A percentile compares a stretch with the other conserved stretches of the same genome.
Evolutionary conservation across 495 filamentous ascomycete genomes (phyloP).

Genomic region (Evernia prunastri): DNA sequence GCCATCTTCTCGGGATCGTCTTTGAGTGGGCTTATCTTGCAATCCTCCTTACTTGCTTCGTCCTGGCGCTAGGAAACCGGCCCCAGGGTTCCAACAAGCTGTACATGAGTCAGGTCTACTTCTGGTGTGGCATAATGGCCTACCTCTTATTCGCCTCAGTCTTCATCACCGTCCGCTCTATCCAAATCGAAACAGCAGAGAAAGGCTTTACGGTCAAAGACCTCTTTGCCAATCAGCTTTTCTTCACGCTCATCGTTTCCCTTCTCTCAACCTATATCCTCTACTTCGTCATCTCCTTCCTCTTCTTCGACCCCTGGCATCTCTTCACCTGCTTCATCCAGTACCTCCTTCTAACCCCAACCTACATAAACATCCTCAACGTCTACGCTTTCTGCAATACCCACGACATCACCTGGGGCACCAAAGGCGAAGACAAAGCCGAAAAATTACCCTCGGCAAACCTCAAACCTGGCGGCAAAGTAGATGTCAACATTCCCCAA

Average conservation of each 20-base stretch:
- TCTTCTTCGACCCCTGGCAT: conserved; percentile 99
- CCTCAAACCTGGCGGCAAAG: conserved; percentile 84
- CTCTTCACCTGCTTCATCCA: conserved; percentile 95
- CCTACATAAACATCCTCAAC: conserved; percentile 94
- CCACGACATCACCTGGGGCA: conserved; percentile 96
- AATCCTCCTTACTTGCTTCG: conserved; percentile 88
- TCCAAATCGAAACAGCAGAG: conserved; percentile 55
- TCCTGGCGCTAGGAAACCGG: conserved; percentile 89
- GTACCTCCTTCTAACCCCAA: conserved; percentile 91
- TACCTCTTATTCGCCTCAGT: conserved; percentile 93
- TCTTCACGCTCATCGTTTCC: conserved; percentile 90
- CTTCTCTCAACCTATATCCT: conserved; percentile 88
- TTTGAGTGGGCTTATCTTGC: conserved; percentile 96
- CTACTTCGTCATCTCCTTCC: conserved; percentile 83
- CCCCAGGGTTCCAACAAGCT: conserved; percentile 89
- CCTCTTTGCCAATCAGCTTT: conserved; percentile 78
- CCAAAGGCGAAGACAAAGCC: conserved; percentile 87
- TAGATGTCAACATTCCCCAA: conserved; percentile 85
- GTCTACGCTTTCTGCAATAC: conserved; percentile 98
- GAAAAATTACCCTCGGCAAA: conserved; percentile 74
- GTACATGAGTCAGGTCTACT: conserved; percentile 95
- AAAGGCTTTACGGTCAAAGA: conserved; percentile 56
- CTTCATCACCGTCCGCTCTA: conserved; percentile 86
- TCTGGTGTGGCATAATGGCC: conserved; percentile 93
- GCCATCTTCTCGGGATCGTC: conserved; percentile 74